phyloP scores from a whole-genome alignment of 2,329 filamentous ascomycete genomes.

The Chlorencoelia australis region DNA sequence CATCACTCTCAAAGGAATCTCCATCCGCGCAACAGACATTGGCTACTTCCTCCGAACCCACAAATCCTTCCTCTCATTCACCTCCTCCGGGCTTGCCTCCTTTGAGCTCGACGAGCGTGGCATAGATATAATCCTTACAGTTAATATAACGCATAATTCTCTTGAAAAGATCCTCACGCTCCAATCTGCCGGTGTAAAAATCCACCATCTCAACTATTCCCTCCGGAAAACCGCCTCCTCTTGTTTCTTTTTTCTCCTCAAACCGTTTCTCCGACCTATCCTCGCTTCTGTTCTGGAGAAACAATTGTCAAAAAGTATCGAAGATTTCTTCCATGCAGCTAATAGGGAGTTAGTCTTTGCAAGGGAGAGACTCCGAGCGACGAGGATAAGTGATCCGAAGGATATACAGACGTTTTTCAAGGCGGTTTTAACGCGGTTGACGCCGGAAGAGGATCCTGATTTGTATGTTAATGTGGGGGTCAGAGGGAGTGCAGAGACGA shows the following conservation, averaged over 20 bases:
- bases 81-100: slow-evolving; percentile 75
- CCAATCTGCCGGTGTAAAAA: slow-evolving; percentile 63
- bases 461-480: slow-evolving; percentile 66
- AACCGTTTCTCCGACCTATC: slow-evolving; percentile 73
- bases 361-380: slow-evolving; percentile 75
- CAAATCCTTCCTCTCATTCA: slow-evolving; percentile 61
- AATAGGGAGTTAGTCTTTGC: slow-evolving; percentile 85
- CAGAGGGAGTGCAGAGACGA: slow-evolving; percentile 41
- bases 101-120: slow-evolving; percentile 80
- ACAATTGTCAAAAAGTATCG: slow-evolving; percentile 64
- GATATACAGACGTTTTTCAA: slow-evolving; percentile 75
- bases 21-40: slow-evolving; percentile 73
- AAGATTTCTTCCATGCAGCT: slow-evolving; percentile 56
- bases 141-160: slow-evolving; percentile 70
- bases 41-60: slow-evolving; percentile 84
- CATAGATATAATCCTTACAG: slow-evolving; percentile 74
- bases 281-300: slow-evolving; percentile 70
- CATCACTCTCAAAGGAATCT: slow-evolving; percentile 72
- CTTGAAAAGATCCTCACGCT: slow-evolving; percentile 76
- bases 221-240: slow-evolving; percentile 66
- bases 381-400: slow-evolving; percentile 69
- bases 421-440: slow-evolving; percentile 68
- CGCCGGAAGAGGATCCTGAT: slow-evolving; percentile 64
- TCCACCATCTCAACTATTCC: slow-evolving; percentile 79
- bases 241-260: slow-evolving; percentile 54